Conservation (phyloP, 2,329 filamentous ascomycete species). For the Colletotrichum theobromicola region DNA sequence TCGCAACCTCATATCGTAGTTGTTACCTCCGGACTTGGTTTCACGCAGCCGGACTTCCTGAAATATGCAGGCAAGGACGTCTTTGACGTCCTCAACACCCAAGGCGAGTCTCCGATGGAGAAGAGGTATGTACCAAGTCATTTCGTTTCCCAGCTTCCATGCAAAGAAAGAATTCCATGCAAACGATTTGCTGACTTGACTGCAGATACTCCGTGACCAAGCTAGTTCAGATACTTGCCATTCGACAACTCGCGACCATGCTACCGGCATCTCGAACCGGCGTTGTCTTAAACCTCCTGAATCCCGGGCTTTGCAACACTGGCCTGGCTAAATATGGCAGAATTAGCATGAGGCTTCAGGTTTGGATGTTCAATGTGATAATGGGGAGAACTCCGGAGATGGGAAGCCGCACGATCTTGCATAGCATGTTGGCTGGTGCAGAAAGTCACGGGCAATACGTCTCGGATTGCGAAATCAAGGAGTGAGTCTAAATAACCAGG, state of each 20-base stretch:
- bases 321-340: not conserved
- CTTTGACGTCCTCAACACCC: not conserved
- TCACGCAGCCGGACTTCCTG: not conserved
- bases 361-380: not conserved
- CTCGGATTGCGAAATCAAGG: not conserved
- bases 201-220: not conserved
- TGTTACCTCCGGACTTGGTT: not conserved
- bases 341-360: not conserved
- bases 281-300: not conserved
- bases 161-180: not conserved
- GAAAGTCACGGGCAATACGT: not conserved
- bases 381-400: not conserved
- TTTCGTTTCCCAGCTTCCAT: no score
- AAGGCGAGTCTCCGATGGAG: not conserved
- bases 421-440: not conserved
- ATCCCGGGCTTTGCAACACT: not conserved
- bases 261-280: not conserved
- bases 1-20: not conserved
- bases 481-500: not conserved
- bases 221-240: not conserved
- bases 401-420: not conserved
- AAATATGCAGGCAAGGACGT: not conserved
- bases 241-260: not conserved
- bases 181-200: rapidly evolving
- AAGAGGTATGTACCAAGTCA: not conserved